phyloP scores from a whole-genome alignment of 2,329 filamentous ascomycete genomes.

The Exophiala calicioides region DNA sequence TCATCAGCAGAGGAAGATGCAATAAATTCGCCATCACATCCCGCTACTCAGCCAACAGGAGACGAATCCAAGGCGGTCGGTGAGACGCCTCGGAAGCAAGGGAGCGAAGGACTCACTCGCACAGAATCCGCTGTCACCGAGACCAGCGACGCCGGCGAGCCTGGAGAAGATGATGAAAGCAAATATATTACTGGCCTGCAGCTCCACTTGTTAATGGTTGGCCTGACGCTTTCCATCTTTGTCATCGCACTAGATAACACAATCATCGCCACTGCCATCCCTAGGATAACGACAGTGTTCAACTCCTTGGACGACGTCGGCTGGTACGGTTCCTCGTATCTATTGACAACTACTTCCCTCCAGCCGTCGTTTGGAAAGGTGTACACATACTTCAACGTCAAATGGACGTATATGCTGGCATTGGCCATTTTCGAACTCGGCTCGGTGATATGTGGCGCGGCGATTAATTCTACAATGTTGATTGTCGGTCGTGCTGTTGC shows the following conservation, averaged over 20 bases:
- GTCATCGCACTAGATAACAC: constrained; percentile 35
- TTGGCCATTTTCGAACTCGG: constrained; percentile 32
- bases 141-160: constrained; percentile 20
- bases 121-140: constrained; percentile 14
- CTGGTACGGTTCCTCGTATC: constrained; percentile 34
- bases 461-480: constrained; percentile 30
- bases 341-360: constrained; percentile 33
- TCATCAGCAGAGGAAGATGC: not conserved
- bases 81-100: constrained; percentile 6
- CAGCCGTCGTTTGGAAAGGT: constrained; percentile 34
- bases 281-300: constrained; percentile 34
- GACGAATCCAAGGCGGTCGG: constrained; percentile 1
- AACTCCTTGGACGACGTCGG: constrained; percentile 33
- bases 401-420: constrained; percentile 32
- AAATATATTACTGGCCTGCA: constrained; percentile 29
- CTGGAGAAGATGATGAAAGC: constrained; percentile 29
- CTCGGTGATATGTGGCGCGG: constrained; percentile 33
- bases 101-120: constrained; percentile 8
- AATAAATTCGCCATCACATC: not conserved
- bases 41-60: not conserved
- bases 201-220: constrained; percentile 29
- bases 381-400: constrained; percentile 34
- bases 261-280: constrained; percentile 35
- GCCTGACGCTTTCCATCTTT: constrained; percentile 33
- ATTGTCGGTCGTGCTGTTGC: constrained; percentile 36